phyloP scores from a whole-genome alignment of 495 filamentous ascomycete species.

The Podospora bellae-mahoneyi region DNA sequence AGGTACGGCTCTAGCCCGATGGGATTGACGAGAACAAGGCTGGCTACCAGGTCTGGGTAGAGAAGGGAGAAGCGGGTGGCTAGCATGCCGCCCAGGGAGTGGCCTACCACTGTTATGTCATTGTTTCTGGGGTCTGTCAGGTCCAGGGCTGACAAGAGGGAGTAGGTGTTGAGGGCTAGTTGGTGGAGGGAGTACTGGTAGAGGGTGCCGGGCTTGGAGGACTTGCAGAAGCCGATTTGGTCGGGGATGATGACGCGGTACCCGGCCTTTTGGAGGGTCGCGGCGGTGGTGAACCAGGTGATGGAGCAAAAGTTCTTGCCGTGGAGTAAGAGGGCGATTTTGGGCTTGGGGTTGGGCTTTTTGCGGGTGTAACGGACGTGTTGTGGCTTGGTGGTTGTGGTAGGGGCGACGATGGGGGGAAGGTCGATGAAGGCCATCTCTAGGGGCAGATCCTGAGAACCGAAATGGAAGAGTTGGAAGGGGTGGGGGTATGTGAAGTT shows the following conservation, averaged over 20 bases:
- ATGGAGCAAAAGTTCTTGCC: conserved; percentile 48
- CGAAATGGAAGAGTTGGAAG: conserved; percentile 39
- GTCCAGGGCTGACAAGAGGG: conserved; percentile 33
- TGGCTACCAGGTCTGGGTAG: conserved; percentile 31
- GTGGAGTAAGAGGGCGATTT: conserved; percentile 42
- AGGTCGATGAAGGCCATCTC: conserved; percentile 51
- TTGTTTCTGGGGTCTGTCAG: conserved; percentile 15
- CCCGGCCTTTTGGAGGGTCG: conserved; percentile 31
- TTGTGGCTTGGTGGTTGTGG: background rate
- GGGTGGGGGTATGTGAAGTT: conserved; percentile 46
- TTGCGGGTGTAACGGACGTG: conserved; percentile 13
- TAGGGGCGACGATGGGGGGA: conserved; percentile 15
- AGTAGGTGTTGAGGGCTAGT: conserved; percentile 41
- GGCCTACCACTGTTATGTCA: conserved; percentile 42
- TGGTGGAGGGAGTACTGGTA: conserved; percentile 47
- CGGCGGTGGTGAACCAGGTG: conserved; percentile 41
- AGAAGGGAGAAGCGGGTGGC: conserved; percentile 42
- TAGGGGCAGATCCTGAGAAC: conserved; percentile 35
- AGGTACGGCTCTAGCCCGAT: conserved; percentile 5
- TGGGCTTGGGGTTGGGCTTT: conserved; percentile 18
- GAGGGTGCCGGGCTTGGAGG: conserved; percentile 36
- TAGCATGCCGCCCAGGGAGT: conserved; percentile 49
- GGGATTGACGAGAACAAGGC: background rate
- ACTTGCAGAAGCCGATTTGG: conserved; percentile 50
- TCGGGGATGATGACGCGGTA: conserved; percentile 47